A percentile compares a stretch with the other conserved stretches of the same genome.
Evolutionary conservation across 495 filamentous ascomycete species (phyloP).

Genomic region (Mytilinidion resinicola): DNA sequence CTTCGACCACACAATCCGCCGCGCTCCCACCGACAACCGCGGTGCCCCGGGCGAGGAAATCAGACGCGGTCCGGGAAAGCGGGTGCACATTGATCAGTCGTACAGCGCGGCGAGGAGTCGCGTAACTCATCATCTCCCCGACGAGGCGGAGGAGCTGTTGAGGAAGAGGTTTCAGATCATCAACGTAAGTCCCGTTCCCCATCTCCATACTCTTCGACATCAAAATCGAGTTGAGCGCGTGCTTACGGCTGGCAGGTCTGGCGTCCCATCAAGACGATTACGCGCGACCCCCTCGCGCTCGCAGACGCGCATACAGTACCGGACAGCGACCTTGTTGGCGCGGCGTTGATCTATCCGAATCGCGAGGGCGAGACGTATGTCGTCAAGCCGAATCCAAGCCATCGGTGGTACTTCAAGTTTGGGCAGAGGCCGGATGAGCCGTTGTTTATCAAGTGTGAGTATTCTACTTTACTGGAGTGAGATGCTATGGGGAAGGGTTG

Average conservation of each 20-base stretch:
- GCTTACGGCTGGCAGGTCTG: constrained; percentile 44
- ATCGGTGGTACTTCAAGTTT: constrained; percentile 54
- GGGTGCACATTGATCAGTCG: constrained; percentile 82
- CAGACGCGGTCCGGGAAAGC: constrained; percentile 56
- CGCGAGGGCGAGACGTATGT: constrained; percentile 68
- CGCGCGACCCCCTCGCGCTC: constrained; percentile 57
- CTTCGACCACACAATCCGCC: constrained; percentile 89
- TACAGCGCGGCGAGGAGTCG: constrained; percentile 52
- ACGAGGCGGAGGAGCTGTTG: constrained; percentile 52
- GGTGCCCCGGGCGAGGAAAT: constrained; percentile 11
- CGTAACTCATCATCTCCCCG: constrained; percentile 56
- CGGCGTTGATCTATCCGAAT: constrained; percentile 67
- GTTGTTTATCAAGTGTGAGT: constrained; percentile 18
- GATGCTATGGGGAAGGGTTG: constrained; percentile 61
- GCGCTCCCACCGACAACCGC: constrained; percentile 39
- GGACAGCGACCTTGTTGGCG: constrained; percentile 58
- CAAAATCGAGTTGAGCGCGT: too few relatives aligned
- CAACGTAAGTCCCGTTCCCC: constrained; percentile 43
- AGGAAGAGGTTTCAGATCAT: constrained; percentile 69
- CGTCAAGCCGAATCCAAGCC: constrained; percentile 51
- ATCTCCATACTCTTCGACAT: too few relatives aligned
- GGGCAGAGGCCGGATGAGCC: constrained; percentile 16
- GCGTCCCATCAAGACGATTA: constrained; percentile 59
- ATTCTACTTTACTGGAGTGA: constrained; percentile 55
- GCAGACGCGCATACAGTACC: constrained; percentile 54